Percentiles rank a stretch among this genome's conserved stretches.
Conservation (phyloP, 208 protist species). For the Crithidia expoeki region DNA sequence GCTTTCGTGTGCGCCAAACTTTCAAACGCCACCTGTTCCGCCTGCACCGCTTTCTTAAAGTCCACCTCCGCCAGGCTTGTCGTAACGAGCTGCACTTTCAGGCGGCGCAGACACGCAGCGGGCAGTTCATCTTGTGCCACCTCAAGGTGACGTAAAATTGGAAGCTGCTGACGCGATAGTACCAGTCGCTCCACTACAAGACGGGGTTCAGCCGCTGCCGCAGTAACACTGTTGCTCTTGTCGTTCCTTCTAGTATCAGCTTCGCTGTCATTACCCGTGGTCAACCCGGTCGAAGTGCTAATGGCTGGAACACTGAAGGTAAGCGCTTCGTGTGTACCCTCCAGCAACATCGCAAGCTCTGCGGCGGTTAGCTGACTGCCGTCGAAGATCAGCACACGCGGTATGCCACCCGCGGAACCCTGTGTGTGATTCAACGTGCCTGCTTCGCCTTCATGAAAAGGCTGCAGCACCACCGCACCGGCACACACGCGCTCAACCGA, state of each 20-base stretch:
- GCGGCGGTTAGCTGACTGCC: constrained; percentile 36
- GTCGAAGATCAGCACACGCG: constrained; percentile 56
- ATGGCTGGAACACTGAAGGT: constrained; percentile 1
- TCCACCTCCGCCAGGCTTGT: constrained; percentile 43
- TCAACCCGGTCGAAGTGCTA: neutral
- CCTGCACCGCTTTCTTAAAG: constrained; percentile 39
- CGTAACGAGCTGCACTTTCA: constrained; percentile 74
- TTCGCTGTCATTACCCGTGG: too few relatives aligned
- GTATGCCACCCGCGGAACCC: constrained; percentile 10
- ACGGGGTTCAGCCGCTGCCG: neutral
- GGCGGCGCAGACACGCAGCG: constrained; percentile 16
- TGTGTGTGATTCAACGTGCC: neutral
- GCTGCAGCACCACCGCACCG: constrained; percentile 13
- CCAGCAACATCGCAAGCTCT: constrained; percentile 57
- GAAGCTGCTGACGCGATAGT: constrained; percentile 50
- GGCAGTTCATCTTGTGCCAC: constrained; percentile 66
- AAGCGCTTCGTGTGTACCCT: constrained; percentile 42
- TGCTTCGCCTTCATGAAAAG: neutral
- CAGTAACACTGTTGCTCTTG: neutral
- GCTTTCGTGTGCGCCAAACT: constrained; percentile 75
- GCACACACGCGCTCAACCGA: constrained; percentile 18
- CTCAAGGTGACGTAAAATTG: constrained; percentile 69
- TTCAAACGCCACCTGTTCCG: constrained; percentile 73
- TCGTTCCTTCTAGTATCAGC: neutral
- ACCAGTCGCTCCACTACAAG: constrained; percentile 44